Conservation (phyloP, 169 alveolate species). For the Cyclospora cayetanensis region DNA sequence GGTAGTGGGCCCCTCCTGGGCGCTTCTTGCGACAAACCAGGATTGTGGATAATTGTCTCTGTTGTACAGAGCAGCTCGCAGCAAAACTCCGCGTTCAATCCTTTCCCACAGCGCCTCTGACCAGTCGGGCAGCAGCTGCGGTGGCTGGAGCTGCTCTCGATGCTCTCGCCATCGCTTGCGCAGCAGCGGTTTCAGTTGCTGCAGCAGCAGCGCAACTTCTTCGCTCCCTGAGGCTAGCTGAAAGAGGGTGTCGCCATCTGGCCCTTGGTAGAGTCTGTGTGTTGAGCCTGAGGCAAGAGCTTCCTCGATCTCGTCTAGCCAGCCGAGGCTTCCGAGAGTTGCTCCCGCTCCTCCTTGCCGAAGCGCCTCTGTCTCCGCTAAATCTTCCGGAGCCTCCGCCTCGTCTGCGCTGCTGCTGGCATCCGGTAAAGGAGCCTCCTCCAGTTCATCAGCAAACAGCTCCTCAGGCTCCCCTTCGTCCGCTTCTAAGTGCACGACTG, state of each 20-base stretch:
- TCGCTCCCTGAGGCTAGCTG: background rate
- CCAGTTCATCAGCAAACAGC: background rate
- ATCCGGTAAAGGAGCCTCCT: background rate
- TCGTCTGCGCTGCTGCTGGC: conserved; percentile 31
- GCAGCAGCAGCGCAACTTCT: background rate
- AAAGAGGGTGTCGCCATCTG: background rate
- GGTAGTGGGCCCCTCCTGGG: background rate
- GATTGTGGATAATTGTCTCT: conserved; percentile 1
- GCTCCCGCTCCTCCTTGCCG: background rate
- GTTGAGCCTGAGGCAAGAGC: background rate
- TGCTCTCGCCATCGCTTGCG: background rate
- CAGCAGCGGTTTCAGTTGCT: background rate
- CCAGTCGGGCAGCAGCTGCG: too few species aligned
- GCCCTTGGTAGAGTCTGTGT: background rate
- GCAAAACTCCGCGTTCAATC: background rate
- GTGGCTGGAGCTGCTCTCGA: background rate
- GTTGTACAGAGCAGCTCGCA: background rate
- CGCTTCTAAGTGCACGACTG: background rate
- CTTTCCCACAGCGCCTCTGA: background rate
- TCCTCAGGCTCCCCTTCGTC: background rate
- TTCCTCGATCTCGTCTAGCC: background rate
- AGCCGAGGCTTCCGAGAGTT: background rate
- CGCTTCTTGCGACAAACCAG: background rate
- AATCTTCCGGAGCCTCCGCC: background rate
- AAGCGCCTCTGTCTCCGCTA: background rate